Percentiles rank a stretch among this genome's conserved stretches.
These are phyloP conservation scores for Chlamydomonas reinhardtii DNA, from an alignment of 163 green algal genomes.

Conservation along the genomic window DNA sequence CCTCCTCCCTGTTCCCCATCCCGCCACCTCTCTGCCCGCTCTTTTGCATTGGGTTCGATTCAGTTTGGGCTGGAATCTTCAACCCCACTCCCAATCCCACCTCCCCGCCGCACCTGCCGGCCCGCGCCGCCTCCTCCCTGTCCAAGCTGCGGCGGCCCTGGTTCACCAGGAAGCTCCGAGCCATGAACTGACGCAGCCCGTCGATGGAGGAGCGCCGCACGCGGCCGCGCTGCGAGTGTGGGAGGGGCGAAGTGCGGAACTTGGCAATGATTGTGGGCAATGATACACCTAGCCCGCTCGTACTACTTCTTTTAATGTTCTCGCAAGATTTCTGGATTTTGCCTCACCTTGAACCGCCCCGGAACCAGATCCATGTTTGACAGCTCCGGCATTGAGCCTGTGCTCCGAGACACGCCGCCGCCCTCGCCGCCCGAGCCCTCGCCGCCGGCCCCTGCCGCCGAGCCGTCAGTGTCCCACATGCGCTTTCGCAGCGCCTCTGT, in stretches of 20 bases:
- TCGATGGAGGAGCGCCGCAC: conserved; percentile 10
- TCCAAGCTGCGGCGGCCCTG: conserved; percentile 5
- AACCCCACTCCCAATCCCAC: too few relatives aligned
- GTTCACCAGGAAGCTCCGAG: too few relatives aligned
- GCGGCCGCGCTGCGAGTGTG: not conserved
- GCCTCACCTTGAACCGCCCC: not conserved
- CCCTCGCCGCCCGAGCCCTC: not conserved
- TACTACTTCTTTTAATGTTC: too few relatives aligned
- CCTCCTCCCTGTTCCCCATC: not conserved
- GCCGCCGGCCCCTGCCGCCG: not conserved
- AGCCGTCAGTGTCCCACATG: not conserved
- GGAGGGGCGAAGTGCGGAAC: too few relatives aligned
- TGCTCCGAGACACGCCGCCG: not conserved
- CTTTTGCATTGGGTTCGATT: too few relatives aligned
- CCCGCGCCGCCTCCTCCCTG: not conserved
- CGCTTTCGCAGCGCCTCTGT: not conserved
- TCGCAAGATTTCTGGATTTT: too few relatives aligned
- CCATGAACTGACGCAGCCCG: conserved; percentile 4
- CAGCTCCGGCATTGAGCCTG: not conserved
- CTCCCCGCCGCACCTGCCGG: not conserved
- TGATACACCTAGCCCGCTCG: too few relatives aligned
- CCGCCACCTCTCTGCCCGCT: too few relatives aligned
- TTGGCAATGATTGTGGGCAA: too few relatives aligned
- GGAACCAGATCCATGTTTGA: conserved; percentile 31
- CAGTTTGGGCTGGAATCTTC: too few relatives aligned